Percentiles rank a stretch among this genome's conserved stretches.
Evolutionary conservation across 1,284 basidiomycete species (phyloP).

Genomic region (Microbotryum scabiosae): DNA sequence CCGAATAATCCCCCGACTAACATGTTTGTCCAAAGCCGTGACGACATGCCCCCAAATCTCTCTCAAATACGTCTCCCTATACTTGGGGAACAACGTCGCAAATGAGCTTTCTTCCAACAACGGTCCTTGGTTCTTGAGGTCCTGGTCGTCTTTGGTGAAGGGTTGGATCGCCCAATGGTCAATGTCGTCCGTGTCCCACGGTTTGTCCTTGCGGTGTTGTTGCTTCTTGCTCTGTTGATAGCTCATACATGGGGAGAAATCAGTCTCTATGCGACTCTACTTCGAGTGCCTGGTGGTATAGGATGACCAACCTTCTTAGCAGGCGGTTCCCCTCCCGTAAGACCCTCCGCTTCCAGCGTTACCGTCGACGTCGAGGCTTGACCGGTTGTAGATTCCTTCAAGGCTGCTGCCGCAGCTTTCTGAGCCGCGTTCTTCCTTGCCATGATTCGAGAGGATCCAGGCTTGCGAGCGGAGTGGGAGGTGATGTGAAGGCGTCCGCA

Average conservation of each 20-base stretch:
- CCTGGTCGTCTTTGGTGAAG: conserved; percentile 11
- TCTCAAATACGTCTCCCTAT: conserved; percentile 90
- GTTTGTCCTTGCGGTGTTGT: conserved; percentile 81
- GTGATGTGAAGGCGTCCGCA: too few relatives aligned
- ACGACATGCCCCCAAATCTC: conserved; percentile 95
- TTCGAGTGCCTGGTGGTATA: too few relatives aligned
- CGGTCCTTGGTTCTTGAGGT: conserved; percentile 73
- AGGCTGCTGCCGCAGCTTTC: conserved; percentile 19
- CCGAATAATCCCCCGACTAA: conserved; percentile 40
- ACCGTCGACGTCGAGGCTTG: conserved; percentile 11
- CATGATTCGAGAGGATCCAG: conserved; percentile 2
- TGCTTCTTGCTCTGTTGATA: conserved; percentile 58
- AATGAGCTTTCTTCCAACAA: conserved; percentile 95
- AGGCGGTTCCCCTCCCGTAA: conserved; percentile 4
- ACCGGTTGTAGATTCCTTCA: conserved; percentile 3
- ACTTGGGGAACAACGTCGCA: conserved; percentile 96
- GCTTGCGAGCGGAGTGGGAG: too few relatives aligned
- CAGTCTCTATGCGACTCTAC: background rate
- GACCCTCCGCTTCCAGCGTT: conserved; percentile 1
- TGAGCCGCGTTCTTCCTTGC: conserved; percentile 29
- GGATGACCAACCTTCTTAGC: conserved; percentile 8
- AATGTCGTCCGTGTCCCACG: conserved; percentile 98
- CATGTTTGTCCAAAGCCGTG: conserved; percentile 69
- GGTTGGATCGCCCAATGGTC: conserved; percentile 65
- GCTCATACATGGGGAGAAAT: too few relatives aligned